These are phyloP conservation scores for Ormosia emarginata DNA, from an alignment of 306 rosid species.

Conservation along the genomic window DNA sequence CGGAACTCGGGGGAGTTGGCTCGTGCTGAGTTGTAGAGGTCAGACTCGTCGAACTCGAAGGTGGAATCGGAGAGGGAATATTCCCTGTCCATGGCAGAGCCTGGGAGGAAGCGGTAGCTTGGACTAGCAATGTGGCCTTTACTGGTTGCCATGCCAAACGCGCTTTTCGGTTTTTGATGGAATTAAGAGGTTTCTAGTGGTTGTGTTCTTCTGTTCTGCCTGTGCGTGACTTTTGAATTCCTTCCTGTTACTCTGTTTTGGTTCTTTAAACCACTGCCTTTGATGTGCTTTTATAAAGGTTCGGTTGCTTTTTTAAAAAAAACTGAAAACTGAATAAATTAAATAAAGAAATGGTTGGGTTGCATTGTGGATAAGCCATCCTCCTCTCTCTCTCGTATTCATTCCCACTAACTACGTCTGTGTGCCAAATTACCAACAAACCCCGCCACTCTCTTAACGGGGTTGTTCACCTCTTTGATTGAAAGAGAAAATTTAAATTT, in stretches of 20 bases:
- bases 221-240: no score
- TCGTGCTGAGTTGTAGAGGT: constrained; percentile 51
- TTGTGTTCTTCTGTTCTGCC: no score
- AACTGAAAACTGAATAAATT: neutral
- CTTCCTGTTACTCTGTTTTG: neutral
- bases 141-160: constrained; percentile 53
- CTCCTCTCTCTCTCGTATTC: neutral
- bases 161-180: neutral
- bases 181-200: no score
- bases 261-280: neutral
- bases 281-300: constrained; percentile 52
- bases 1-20: constrained; percentile 61
- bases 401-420: no score
- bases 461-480: no score
- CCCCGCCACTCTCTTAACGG: constrained; percentile 4
- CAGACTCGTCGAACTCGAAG: constrained; percentile 79
- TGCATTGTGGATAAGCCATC: constrained; percentile 43
- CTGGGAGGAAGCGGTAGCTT: constrained; percentile 51
- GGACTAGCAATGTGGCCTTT: constrained; percentile 42
- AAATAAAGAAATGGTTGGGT: neutral
- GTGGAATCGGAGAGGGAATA: constrained; percentile 38
- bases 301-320: neutral
- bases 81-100: constrained; percentile 22
- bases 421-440: neutral
- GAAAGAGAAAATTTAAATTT: no score